These are phyloP conservation scores for Pseudotsuga menziesii DNA, from an alignment of 75 land plant species.

Conservation along the genomic window DNA sequence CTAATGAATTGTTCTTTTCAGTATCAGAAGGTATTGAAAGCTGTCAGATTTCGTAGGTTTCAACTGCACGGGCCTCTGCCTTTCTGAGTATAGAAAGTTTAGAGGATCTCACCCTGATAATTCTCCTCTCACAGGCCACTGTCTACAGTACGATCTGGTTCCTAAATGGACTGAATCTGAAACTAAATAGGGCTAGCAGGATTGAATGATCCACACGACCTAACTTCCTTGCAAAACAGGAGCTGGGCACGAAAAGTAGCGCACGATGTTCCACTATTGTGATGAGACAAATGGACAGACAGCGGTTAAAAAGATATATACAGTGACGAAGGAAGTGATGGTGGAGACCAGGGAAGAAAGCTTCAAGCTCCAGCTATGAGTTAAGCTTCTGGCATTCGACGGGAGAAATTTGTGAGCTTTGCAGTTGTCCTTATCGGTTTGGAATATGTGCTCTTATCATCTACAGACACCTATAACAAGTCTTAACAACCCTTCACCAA, in stretches of 20 bases:
- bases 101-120: neutral
- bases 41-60: neutral
- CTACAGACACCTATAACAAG: too few relatives aligned
- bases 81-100: neutral
- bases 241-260: neutral
- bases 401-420: too few relatives aligned
- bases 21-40: neutral
- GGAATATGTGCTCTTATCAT: too few relatives aligned
- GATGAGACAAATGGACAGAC: neutral
- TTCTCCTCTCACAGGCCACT: too few relatives aligned
- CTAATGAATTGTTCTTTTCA: too few relatives aligned
- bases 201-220: neutral
- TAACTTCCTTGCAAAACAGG: neutral
- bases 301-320: neutral
- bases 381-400: neutral
- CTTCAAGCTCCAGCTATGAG: neutral
- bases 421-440: too few relatives aligned
- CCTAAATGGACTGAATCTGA: neutral
- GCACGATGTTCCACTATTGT: neutral
- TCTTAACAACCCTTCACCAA: too few relatives aligned
- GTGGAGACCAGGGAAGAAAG: neutral
- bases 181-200: neutral
- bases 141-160: too few relatives aligned
- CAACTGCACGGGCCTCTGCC: neutral
- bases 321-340: neutral